Conservation (phyloP, 2,329 filamentous ascomycete genomes). For the Fusarium pininemorale region DNA sequence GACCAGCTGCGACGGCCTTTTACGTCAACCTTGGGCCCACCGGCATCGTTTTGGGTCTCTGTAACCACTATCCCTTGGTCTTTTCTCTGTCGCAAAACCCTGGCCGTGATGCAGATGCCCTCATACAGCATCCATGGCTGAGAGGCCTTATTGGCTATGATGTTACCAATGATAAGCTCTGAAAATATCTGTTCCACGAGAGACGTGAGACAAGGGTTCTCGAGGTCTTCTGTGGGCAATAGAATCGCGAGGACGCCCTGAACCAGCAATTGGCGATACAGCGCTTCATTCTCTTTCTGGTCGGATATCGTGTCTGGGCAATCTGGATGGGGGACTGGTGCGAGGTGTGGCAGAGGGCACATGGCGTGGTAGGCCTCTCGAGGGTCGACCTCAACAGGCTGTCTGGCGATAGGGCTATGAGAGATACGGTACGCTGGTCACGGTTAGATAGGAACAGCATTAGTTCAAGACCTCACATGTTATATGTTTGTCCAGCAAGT, state of each 20-base stretch:
- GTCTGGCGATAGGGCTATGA: conserved; percentile 64
- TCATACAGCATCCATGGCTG: conserved; percentile 93
- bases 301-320: conserved; percentile 61
- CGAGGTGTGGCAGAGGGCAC: conserved; percentile 81
- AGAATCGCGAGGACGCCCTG: conserved; percentile 83
- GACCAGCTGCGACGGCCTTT: conserved; percentile 48
- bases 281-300: conserved; percentile 80
- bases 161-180: conserved; percentile 87
- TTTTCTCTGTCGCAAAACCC: conserved; percentile 49
- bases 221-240: conserved; percentile 89
- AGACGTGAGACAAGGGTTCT: conserved; percentile 84
- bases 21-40: conserved; percentile 12
- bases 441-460: conserved; percentile 26
- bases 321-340: conserved; percentile 72
- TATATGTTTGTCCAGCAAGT: conserved; percentile 81
- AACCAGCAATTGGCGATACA: conserved; percentile 89
- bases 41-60: conserved; percentile 18
- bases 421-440: conserved; percentile 76
- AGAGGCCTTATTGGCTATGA: conserved; percentile 80
- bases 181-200: conserved; percentile 89
- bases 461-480: conserved; percentile 64
- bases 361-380: conserved; percentile 84
- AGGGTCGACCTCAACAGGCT: conserved; percentile 68
- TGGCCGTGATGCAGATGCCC: conserved; percentile 76
- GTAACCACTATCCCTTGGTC: conserved; percentile 22